Percentiles rank a stretch among this genome's conserved stretches.
These are phyloP conservation scores for Suillus hirtellus DNA, from an alignment of 768 basidiomycete genomes.

Conservation along the genomic window DNA sequence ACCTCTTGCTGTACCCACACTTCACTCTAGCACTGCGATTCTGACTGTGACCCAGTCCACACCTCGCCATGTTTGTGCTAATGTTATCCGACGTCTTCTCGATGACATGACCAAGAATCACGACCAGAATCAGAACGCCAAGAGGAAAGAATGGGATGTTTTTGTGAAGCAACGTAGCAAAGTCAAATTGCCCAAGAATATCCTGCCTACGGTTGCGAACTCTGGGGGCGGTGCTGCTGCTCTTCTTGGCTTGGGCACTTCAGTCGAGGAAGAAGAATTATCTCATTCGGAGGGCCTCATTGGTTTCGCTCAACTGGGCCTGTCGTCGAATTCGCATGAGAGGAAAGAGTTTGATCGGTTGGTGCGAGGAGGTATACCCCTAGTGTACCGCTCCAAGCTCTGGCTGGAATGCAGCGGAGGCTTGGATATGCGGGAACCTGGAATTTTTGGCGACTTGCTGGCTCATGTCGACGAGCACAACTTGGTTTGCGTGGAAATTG, in stretches of 20 bases:
- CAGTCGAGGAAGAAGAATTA: conserved; percentile 70
- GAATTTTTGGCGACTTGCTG: conserved; percentile 85
- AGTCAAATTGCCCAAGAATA: conserved; percentile 34
- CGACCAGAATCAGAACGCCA: conserved; percentile 69
- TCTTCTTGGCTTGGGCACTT: conserved; percentile 66
- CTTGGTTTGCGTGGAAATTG: conserved; percentile 76
- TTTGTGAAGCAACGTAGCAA: conserved; percentile 75
- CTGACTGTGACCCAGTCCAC: conserved; percentile 60
- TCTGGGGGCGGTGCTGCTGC: conserved; percentile 51
- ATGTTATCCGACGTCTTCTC: conserved; percentile 73
- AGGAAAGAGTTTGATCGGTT: conserved; percentile 77
- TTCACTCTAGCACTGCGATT: conserved; percentile 44
- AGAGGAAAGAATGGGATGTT: conserved; percentile 82
- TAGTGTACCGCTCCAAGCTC: conserved; percentile 82
- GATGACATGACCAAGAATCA: conserved; percentile 79
- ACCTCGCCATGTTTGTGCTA: conserved; percentile 73
- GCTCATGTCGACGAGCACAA: conserved; percentile 46
- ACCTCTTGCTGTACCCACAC: neutral
- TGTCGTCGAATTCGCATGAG: conserved; percentile 69
- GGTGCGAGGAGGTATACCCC: conserved; percentile 83
- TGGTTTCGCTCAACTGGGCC: conserved; percentile 87
- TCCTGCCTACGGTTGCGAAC: conserved; percentile 20
- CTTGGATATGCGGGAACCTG: conserved; percentile 89
- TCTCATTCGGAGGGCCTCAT: conserved; percentile 83
- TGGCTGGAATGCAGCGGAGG: conserved; percentile 96